Evolutionary conservation across 176 grass and related monocot species (phyloP), one percentile per base, ranked within the genome.

Genomic region (Aegilops longissima): DNA sequence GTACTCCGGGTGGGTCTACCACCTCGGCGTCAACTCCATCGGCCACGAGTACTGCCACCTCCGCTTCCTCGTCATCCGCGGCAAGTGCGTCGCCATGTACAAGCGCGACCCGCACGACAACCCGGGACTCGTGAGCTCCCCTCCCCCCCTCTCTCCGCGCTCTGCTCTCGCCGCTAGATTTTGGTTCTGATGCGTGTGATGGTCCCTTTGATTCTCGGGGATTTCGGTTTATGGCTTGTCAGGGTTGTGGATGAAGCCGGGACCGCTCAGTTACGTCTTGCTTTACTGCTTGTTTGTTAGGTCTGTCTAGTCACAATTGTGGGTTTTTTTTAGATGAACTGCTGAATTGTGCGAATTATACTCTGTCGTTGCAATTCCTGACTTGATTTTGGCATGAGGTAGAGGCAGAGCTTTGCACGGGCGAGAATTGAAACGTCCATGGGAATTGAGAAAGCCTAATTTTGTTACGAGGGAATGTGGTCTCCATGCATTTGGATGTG

Each of bases 11-110:
- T 98, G 96, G 92, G 93, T 94, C 56, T 98, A 94, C 70, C 96
- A 98, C 88, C 74, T 98, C 38, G 96, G 96, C 63, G 90, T 98
- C 9, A 98, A 98, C 84, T 88, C 91, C 82, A 88, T 98, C 88
- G 93, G 92, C 16, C 90, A 80, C 81, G 92, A 94, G 92, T 98
- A 95, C 82, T 92, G 93, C 86, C 92, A 95, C 77, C 93, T 98
- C 83, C 93, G 96, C 13, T 98, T 92, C 77, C 96, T 98, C 80
- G 44, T 91, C 56, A 84, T 98, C 68, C 86, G 88, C 66, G 96
- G 93, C 56, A 94, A 83, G 62, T 77, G 38, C 68, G 81, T 98
- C 75, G 75, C 89, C 84, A 98, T 98, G 96, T 98, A 95, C 79
- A 98, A 98, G 93, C 91, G 93, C 64, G 92, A 98, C 35, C 93